Evolutionary conservation across 1,284 basidiomycete genomes (phyloP).

Genomic region (Rhodotorula sp.): DNA sequence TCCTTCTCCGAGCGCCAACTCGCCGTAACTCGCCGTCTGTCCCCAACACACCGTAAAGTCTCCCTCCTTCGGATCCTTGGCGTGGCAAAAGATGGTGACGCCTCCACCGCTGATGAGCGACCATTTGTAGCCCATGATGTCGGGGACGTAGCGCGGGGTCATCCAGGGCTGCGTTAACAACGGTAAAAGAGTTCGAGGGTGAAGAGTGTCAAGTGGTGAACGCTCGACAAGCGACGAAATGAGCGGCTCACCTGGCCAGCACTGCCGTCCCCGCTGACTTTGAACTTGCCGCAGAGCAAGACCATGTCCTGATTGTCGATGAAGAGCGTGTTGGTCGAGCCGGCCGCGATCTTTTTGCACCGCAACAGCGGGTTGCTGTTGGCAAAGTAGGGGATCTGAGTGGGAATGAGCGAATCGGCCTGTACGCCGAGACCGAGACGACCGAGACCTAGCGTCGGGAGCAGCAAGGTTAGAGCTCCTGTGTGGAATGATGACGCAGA

Average conservation of each 20-base stretch:
- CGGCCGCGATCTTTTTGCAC: constrained; percentile 68
- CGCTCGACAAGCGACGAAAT: constrained; percentile 1
- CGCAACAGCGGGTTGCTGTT: constrained; percentile 65
- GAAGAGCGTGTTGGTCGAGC: constrained; percentile 77
- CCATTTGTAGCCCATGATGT: constrained; percentile 62
- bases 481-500: not conserved
- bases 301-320: constrained; percentile 74
- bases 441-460: constrained; percentile 50
- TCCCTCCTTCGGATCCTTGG: constrained; percentile 64
- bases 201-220: too few relatives aligned
- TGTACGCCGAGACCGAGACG: constrained; percentile 67
- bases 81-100: constrained; percentile 81
- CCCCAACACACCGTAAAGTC: constrained; percentile 80
- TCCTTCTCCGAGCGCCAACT: constrained; percentile 36
- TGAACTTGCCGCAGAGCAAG: constrained; percentile 60
- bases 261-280: constrained; percentile 83
- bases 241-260: constrained; percentile 41
- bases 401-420: constrained; percentile 68
- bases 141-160: constrained; percentile 74
- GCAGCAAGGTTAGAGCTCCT: constrained; percentile 59
- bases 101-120: constrained; percentile 64
- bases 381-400: constrained; percentile 69
- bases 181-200: not conserved
- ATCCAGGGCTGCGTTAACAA: constrained; percentile 64
- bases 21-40: constrained; percentile 57